phyloP scores from a whole-genome alignment of 2,329 filamentous ascomycete genomes.

The Berkeleyomyces basicola region DNA sequence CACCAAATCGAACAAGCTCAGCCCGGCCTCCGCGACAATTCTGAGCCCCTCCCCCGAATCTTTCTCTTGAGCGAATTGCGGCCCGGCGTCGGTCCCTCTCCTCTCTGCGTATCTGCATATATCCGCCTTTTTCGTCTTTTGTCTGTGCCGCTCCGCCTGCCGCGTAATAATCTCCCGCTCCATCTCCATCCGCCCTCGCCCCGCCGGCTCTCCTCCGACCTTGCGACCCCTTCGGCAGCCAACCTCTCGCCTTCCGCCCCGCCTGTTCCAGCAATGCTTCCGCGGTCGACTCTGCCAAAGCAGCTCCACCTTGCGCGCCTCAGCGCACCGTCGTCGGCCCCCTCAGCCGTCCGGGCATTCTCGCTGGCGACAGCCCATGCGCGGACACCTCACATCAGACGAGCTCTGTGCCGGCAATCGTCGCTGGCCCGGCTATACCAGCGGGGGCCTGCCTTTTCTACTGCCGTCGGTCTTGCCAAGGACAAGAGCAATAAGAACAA shows the following conservation, averaged over 20 bases:
- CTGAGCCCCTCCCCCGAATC: no score
- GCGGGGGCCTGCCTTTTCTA: conserved; percentile 9
- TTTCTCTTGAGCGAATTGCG: background rate
- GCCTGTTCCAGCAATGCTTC: conserved; percentile 9
- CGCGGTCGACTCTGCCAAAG: conserved; percentile 9
- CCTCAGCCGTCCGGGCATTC: conserved; percentile 1
- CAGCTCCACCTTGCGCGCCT: conserved; percentile 8
- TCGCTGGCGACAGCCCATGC: conserved; percentile 5
- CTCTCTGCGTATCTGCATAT: background rate
- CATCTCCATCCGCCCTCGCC: background rate
- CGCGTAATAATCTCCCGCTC: background rate
- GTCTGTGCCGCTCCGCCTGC: no score
- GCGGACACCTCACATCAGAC: conserved; percentile 9
- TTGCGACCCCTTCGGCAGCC: background rate
- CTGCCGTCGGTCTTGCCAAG: conserved; percentile 7
- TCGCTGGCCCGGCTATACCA: conserved; percentile 10
- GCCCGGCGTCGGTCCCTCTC: background rate
- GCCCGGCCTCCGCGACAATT: background rate
- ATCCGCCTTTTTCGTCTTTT: background rate
- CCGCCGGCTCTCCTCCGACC: background rate
- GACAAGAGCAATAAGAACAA: conserved; percentile 21
- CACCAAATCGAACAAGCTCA: background rate
- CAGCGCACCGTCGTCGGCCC: background rate
- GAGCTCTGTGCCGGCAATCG: conserved; percentile 1
- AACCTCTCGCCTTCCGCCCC: background rate